Evolutionary conservation across 2,329 filamentous ascomycete species (phyloP).

Genomic region (Coniochaeta sp.): DNA sequence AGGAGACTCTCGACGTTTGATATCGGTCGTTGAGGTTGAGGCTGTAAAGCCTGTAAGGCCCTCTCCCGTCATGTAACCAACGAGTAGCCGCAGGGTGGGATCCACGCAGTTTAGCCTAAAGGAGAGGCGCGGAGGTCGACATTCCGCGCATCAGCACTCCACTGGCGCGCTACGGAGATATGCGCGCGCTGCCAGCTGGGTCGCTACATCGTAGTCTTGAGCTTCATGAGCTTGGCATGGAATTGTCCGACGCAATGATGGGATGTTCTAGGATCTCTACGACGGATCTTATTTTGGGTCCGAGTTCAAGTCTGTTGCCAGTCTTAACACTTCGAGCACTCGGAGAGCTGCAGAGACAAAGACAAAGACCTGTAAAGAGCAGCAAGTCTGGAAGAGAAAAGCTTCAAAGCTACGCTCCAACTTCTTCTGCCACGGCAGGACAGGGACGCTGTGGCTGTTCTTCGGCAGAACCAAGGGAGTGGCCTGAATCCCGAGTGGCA

Average conservation of each 20-base stretch:
- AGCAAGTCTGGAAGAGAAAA: no score
- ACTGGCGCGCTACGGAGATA: background rate
- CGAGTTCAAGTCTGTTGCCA: no score
- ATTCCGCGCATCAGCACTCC: background rate
- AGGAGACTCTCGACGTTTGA: background rate
- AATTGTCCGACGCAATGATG: background rate
- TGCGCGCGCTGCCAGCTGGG: background rate
- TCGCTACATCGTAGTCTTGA: background rate
- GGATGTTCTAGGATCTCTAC: background rate
- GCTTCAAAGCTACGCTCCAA: background rate
- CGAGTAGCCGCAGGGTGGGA: conserved; percentile 2
- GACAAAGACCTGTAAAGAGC: no score
- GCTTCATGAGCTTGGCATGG: background rate
- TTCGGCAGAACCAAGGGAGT: background rate
- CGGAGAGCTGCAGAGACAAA: no score
- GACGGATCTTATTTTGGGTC: no score
- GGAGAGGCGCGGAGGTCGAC: background rate
- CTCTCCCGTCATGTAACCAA: background rate
- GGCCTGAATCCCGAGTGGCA: background rate
- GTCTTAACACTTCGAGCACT: no score
- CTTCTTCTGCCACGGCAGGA: background rate
- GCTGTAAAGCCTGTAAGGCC: background rate
- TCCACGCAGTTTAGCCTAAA: conserved; percentile 2
- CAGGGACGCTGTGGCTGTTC: background rate
- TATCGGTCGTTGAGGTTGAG: background rate